Base-by-base conservation (phyloP, 176 grass and related monocot species). In the Oryza brachyantha region DNA sequence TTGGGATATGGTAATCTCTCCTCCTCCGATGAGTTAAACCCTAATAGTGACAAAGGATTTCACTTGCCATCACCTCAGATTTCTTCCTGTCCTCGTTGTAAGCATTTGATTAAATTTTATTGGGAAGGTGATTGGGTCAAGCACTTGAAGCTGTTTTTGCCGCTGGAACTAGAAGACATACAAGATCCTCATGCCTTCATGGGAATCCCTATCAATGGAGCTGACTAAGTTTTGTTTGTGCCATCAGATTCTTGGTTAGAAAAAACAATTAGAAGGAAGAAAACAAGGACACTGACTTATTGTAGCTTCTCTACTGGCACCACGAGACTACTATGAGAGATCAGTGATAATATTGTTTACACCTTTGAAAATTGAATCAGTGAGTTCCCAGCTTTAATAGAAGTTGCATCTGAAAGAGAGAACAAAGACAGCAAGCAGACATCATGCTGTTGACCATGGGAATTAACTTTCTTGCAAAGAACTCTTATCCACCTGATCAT, bases 331-430 rank as follows among this genome's bases (percentile, higher is more conserved):
- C n/a, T n/a, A 19, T 7, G 11, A n/a, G 29, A 61, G 35, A 50
- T 42, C 58, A 31, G 73, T 28, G 82, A 72, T 85, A 85, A 72
- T 38, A 66, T 73, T 85, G 77, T 81, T 81, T 72, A 84, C 13
- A 29, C 11, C 13, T 64, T 41, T 57, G 40, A 61, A n/a, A 38
- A 41, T 55, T 31, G 34, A 29, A 17, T 2, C 57, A 24, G 2
- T 3, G 61, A 36, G n/a, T 13, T 62, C 39, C 62, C 59, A 68
- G 41, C 45, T 43, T 57, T 32, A 54, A 60, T 54, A 52, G 62
- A 52, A 52, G 78, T 60, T 67, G 75, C 50, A 72, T 26, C 38
- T 39, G 66, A 24, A 54, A 29, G 77, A 68, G 70, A 68, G 66
- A 57, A 21, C 36, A 63, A 32, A 40, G 25, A 41, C 37, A 37